A percentile compares a stretch with the other conserved stretches of the same genome.
phyloP scores from a whole-genome alignment of 2,329 filamentous ascomycete genomes.

The Pleomassaria siparia region DNA sequence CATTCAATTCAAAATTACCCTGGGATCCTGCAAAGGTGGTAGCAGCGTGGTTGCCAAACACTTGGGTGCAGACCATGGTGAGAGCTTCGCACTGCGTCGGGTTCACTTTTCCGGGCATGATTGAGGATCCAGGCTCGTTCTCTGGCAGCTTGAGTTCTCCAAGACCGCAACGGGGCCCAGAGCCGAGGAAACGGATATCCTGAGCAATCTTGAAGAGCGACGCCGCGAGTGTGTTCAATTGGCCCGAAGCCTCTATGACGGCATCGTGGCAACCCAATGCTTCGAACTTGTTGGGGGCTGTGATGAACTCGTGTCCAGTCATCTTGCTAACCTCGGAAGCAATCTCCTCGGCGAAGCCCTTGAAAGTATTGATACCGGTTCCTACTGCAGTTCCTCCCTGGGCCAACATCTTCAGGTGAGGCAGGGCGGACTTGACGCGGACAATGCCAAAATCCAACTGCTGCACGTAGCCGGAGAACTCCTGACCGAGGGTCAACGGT shows the following conservation, averaged over 20 bases:
- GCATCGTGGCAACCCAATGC: conserved; percentile 94
- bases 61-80: conserved; percentile 96
- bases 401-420: conserved; percentile 81
- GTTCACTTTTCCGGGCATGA: conserved; percentile 99
- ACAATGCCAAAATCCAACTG: conserved; percentile 90
- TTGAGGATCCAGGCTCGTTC: conserved; percentile 96
- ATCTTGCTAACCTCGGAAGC: conserved; percentile 88
- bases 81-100: conserved; percentile 97
- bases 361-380: conserved; percentile 95
- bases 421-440: conserved; percentile 79
- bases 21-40: conserved; percentile 94
- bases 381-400: conserved; percentile 97
- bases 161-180: conserved; percentile 91
- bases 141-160: conserved; percentile 92
- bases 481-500: conserved; percentile 90
- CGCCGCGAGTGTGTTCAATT: conserved; percentile 86
- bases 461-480: conserved; percentile 96
- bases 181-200: conserved; percentile 95
- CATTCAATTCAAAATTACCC: conserved; percentile 98
- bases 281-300: conserved; percentile 99
- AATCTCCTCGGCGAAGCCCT: conserved; percentile 91
- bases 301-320: conserved; percentile 91
- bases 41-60: conserved; percentile 96
- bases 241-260: conserved; percentile 89
- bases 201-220: conserved; percentile 98